phyloP scores from a whole-genome alignment of 2,329 filamentous ascomycete genomes.

The Rutstroemia sydowiana region DNA sequence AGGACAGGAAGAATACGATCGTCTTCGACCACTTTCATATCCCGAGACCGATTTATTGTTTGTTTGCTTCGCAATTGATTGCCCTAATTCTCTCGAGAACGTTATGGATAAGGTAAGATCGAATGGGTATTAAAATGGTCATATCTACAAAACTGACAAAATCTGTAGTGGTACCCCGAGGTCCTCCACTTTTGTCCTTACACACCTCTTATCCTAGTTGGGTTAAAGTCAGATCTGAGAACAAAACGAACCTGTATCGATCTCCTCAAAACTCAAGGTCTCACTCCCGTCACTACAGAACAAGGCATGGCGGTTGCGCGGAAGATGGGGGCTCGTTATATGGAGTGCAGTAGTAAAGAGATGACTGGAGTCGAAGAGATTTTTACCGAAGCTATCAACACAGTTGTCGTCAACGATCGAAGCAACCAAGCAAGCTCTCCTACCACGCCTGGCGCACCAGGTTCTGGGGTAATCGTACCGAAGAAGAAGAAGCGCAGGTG shows the following conservation, averaged over 20 bases:
- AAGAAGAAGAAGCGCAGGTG: conserved; percentile 84
- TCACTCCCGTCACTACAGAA: conserved; percentile 87
- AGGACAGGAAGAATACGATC: conserved; percentile 97
- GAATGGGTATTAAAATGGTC: neutral
- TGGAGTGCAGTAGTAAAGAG: conserved; percentile 98
- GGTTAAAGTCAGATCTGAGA: conserved; percentile 93
- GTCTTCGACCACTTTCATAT: conserved; percentile 89
- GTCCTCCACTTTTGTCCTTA: conserved; percentile 98
- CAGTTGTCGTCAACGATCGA: conserved; percentile 74
- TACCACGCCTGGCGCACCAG: conserved; percentile 23
- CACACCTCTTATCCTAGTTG: conserved; percentile 89
- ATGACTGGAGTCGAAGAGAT: conserved; percentile 95
- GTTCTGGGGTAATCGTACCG: conserved; percentile 31
- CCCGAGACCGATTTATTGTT: conserved; percentile 97
- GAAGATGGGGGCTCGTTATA: conserved; percentile 92
- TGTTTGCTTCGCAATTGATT: conserved; percentile 98
- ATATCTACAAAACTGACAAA: conserved; percentile 9
- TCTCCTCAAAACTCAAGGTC: conserved; percentile 93
- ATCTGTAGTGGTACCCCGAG: conserved; percentile 87
- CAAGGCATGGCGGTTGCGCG: conserved; percentile 82
- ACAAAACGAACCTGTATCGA: conserved; percentile 96
- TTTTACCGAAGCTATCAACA: conserved; percentile 85
- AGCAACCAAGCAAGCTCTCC: conserved; percentile 39
- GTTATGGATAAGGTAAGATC: conserved; percentile 88
- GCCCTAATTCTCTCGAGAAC: conserved; percentile 95